Base-by-base conservation (phyloP, 2,329 filamentous ascomycete species). In the Zymoseptoria pseudotritici region DNA sequence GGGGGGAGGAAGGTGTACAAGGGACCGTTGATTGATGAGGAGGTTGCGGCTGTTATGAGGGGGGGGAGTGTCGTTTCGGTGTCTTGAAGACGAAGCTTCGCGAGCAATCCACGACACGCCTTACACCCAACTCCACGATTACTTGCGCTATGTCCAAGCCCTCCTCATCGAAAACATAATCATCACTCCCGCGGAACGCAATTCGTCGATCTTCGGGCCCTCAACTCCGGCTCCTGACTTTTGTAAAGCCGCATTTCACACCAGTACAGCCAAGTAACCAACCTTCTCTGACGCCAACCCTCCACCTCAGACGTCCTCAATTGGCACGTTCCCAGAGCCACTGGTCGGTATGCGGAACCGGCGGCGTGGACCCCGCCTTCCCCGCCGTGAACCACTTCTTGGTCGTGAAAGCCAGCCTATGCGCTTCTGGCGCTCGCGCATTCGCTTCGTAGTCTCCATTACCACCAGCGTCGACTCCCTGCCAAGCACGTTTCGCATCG, bases 21-120 rank as follows among this genome's bases (percentile, higher is more conserved):
- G 36, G 75, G 75, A 8, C 75, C 75, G 13, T 63, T 73, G 36
- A 69, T 75, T 31, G 72, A 75, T 50, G 67, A 71, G 11, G 72
- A 73, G 53, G 70, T 73, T 9, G 67, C 63, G 4, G 58, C 58
- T 17, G 58, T 71, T 24, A 67, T 72, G 67, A 65, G 70, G 57
- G 57, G 50, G 4, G 70, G 67, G 21, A 63, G 56, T 57, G 63
- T 67, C 9, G 62, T 64, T 8, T 60, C 60, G 3, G 26, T 29
- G 26, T 5, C 6, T 3, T 24, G 22, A 24, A 22, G 21, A 22
- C 21, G 21, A 22, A 4, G 2, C 4, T 4, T 22, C 21, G 21
- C 21, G 21, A 22, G 21, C 4, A 22, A 22, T 4, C 4, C 21
- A 2, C 4, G 4, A 22, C 2, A 22, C 21, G 21, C 4, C 21